Evolutionary conservation across 1,284 basidiomycete genomes (phyloP), one percentile per base, ranked within the genome.

Genomic region (Apiotrichum siamense): DNA sequence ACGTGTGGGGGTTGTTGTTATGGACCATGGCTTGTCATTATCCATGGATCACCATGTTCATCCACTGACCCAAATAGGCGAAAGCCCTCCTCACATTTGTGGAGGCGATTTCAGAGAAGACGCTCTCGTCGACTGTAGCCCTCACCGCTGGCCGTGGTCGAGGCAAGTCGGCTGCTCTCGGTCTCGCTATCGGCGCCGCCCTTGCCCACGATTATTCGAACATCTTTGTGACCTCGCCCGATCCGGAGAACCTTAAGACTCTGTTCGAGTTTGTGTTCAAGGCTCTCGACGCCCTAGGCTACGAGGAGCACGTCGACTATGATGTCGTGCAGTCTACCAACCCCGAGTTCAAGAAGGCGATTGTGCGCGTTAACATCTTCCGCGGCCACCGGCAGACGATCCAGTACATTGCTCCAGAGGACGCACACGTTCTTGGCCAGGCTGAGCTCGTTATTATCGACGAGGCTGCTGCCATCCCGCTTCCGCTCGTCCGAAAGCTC

Each of bases 241-340:
- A 87, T 67, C 96, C 96, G 1, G 94, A 97, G 74, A 99, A 99
- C 74, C 77, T 99, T 75, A 92, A 88, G 76, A 98, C 94, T 0
- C 72, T 97, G n/a, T 99, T 97, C 69, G 91, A 97, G 60, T 98
- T 99, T 68, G 81, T 97, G 39, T 96, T 97, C 80, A 97, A 97
- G 73, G 96, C 94, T 0, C 79, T 99, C 75, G 92, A 97, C 66
- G 87, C 83, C 3, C 77, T 98, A 12, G 92, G 91, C 1, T 99
- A 96, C 72, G 92, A 98, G 71, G 96, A 98, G 71, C 93, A 97
- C 73, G 79, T 96, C 41, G 96, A 98, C 68, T 98, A 97, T 64
- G 93, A 97, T 63, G 87, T 98, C 51, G 83, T 88, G 41, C 88
- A 96, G 71, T 92, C 88, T 55, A 92, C 89, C 23, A 92, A 92